A percentile compares a stretch with the other conserved stretches of the same genome.
Evolutionary conservation across 805 yeast species (phyloP).

Genomic region (Saturnispora gosingensis): DNA sequence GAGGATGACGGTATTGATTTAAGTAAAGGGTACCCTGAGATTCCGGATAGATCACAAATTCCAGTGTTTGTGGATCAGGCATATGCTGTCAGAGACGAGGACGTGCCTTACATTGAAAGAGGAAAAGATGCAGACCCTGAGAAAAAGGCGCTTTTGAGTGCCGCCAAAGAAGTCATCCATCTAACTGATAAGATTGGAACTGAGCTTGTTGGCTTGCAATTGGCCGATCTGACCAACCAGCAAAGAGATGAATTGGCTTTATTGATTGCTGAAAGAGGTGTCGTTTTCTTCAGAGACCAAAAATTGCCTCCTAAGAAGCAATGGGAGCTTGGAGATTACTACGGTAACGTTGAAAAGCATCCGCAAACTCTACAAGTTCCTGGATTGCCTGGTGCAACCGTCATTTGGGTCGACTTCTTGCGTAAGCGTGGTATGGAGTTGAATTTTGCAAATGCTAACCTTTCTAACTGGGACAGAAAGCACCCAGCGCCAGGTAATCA

Average conservation of each 20-base stretch:
- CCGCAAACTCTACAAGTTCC: constrained; percentile 28
- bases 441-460: constrained; percentile 14
- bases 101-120: constrained; percentile 26
- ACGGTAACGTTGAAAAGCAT: constrained; percentile 36
- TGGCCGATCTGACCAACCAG: constrained; percentile 32
- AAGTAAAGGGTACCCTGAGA: constrained; percentile 31
- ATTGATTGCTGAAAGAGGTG: constrained; percentile 38
- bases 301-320: constrained; percentile 32
- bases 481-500: constrained; percentile 15
- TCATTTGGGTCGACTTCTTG: constrained; percentile 19
- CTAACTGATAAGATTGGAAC: background rate
- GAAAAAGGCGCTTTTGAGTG: background rate
- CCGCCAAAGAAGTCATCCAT: background rate
- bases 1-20: constrained; percentile 30
- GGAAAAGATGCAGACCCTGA: constrained; percentile 31
- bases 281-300: constrained; percentile 43
- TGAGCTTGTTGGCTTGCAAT: constrained; percentile 4
- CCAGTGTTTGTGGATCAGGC: constrained; percentile 35
- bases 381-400: constrained; percentile 28
- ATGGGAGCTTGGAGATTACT: constrained; percentile 27
- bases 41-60: constrained; percentile 25
- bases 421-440: constrained; percentile 17
- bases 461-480: constrained; percentile 13
- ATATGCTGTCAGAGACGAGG: constrained; percentile 26
- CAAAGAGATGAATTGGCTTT: constrained; percentile 41